phyloP scores from a whole-genome alignment of 805 yeast genomes.

The Ascoidea tarda region DNA sequence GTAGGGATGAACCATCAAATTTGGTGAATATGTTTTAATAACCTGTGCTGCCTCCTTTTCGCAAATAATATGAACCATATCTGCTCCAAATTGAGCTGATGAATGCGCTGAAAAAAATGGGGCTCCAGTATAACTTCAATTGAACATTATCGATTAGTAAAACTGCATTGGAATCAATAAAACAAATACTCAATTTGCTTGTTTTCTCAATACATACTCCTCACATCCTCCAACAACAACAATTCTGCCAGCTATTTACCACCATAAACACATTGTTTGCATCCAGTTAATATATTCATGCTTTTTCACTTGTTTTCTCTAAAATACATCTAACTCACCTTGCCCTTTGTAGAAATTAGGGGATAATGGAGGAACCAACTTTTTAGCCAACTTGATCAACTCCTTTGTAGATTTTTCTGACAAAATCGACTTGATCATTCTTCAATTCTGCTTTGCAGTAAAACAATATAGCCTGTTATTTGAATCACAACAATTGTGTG shows the following conservation, averaged over 20 bases:
- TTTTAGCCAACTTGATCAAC: constrained; percentile 32
- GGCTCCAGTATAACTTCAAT: constrained; percentile 71
- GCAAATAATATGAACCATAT: constrained; percentile 82
- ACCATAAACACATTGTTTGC: constrained; percentile 12
- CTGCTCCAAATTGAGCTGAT: constrained; percentile 75
- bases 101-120: constrained; percentile 86
- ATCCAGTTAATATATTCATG: neutral
- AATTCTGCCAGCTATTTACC: constrained; percentile 42
- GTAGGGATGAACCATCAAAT: constrained; percentile 93
- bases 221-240: constrained; percentile 89
- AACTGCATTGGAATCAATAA: neutral
- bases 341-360: constrained; percentile 81
- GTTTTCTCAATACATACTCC: constrained; percentile 26
- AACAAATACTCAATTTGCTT: constrained; percentile 9
- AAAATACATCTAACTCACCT: constrained; percentile 15
- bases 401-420: constrained; percentile 20
- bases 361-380: constrained; percentile 62
- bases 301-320: constrained; percentile 1
- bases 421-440: neutral
- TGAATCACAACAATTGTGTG: too few species aligned
- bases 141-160: constrained; percentile 5
- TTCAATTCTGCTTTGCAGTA: too few species aligned
- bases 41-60: constrained; percentile 64
- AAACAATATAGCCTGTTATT: too few species aligned
- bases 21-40: constrained; percentile 82